These are phyloP conservation scores for Termitomyces sp. DNA, from an alignment of 768 basidiomycete species.

Conservation along the genomic window DNA sequence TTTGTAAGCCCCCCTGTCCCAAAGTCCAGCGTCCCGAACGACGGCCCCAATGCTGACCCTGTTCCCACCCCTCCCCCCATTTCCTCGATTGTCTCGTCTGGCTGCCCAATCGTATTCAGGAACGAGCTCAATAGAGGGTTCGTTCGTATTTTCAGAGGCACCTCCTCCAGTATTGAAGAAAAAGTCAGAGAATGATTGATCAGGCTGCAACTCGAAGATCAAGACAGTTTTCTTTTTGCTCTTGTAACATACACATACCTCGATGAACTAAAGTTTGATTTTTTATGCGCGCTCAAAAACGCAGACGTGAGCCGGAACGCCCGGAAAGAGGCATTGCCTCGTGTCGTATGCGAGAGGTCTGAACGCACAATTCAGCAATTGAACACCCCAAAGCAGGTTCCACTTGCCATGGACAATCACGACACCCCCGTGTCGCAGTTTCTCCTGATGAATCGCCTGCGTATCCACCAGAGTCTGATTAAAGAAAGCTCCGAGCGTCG, in stretches of 20 bases:
- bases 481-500: slow-evolving; percentile 80
- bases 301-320: slow-evolving; percentile 81
- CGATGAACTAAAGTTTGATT: slow-evolving; percentile 77
- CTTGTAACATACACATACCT: slow-evolving; percentile 50
- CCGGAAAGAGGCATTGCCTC: slow-evolving; percentile 85
- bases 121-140: slow-evolving; percentile 80
- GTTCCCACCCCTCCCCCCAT: slow-evolving; percentile 34
- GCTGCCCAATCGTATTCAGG: slow-evolving; percentile 57
- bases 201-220: slow-evolving; percentile 44
- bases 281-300: slow-evolving; percentile 81
- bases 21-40: slow-evolving; percentile 69
- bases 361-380: neutral
- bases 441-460: slow-evolving; percentile 82
- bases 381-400: neutral
- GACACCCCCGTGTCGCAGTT: slow-evolving; percentile 80
- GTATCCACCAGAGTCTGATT: slow-evolving; percentile 78
- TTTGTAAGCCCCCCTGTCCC: slow-evolving; percentile 65
- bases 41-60: slow-evolving; percentile 46
- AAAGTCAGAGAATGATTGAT: slow-evolving; percentile 80
- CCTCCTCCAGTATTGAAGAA: slow-evolving; percentile 80
- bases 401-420: slow-evolving; percentile 77
- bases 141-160: slow-evolving; percentile 81
- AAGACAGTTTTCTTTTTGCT: slow-evolving; percentile 8
- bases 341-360: slow-evolving; percentile 77
- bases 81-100: slow-evolving; percentile 36